Evolutionary conservation across 352 stramenopile genomes (phyloP).

Genomic region (Phytophthora megakarya): DNA sequence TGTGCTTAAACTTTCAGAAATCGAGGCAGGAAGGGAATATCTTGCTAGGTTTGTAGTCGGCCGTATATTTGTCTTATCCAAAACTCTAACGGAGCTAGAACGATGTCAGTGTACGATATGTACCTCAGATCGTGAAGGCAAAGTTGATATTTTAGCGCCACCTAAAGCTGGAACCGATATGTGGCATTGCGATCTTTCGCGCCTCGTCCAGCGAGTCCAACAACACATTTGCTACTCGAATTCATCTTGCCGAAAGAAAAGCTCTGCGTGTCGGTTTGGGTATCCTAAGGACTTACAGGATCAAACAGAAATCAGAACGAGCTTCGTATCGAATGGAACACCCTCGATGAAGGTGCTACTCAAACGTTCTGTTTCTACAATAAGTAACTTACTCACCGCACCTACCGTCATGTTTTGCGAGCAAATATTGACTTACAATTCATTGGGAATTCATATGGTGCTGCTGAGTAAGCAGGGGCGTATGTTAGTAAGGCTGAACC

Average conservation of each 20-base stretch:
- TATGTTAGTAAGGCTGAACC: constrained; percentile 28
- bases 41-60: constrained; percentile 3
- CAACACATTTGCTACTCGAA: not conserved
- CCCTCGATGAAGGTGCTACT: not conserved
- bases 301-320: not conserved
- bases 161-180: not conserved
- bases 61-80: constrained; percentile 1
- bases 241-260: not conserved
- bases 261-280: not conserved
- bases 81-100: not conserved
- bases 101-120: not conserved
- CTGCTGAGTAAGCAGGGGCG: constrained; percentile 25
- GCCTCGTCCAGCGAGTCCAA: not conserved
- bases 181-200: not conserved
- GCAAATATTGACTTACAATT: constrained; percentile 30
- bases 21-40: not conserved
- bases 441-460: constrained; percentile 29
- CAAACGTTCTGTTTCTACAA: constrained; percentile 7
- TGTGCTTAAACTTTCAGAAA: constrained; percentile 1
- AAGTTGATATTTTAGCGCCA: constrained; percentile 3
- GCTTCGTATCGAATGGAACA: not conserved
- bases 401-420: not conserved
- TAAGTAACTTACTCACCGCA: constrained; percentile 11
- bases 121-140: not conserved
- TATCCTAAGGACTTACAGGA: not conserved